A percentile compares a stretch with the other conserved stretches of the same genome.
Evolutionary conservation across 345 rosid genomes (phyloP).

Genomic region (Aquilaria sinensis): DNA sequence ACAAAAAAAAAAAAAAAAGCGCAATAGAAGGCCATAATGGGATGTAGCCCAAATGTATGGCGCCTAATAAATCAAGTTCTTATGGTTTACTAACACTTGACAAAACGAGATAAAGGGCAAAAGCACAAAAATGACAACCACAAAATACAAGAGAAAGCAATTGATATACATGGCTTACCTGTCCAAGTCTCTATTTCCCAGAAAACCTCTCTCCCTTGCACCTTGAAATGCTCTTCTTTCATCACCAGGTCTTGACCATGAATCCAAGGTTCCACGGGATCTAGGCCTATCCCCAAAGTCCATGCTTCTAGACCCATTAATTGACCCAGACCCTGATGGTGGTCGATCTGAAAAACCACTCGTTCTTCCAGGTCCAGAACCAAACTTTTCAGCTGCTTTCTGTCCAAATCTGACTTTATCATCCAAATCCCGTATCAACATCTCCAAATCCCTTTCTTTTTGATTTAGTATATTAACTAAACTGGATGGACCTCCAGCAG

Average conservation of each 20-base stretch:
- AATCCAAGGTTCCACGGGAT: conserved; percentile 70
- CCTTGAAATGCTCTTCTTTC: conserved; percentile 77
- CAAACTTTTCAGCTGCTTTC: conserved; percentile 66
- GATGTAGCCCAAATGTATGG: no score
- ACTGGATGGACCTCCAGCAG: conserved; percentile 27
- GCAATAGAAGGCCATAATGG: no score
- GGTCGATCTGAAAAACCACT: conserved; percentile 65
- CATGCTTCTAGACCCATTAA: conserved; percentile 56
- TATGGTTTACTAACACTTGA: no score
- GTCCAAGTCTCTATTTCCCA: conserved; percentile 58
- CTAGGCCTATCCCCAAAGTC: conserved; percentile 75
- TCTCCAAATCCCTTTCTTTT: conserved; percentile 70
- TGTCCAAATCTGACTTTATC: conserved; percentile 76
- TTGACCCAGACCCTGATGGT: conserved; percentile 70
- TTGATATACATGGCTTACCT: conserved; percentile 38
- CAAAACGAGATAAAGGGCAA: background rate
- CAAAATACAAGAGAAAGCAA: conserved; percentile 3
- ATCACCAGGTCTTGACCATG: conserved; percentile 59
- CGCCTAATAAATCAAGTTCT: no score
- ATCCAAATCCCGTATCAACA: conserved; percentile 57
- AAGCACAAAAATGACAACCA: background rate
- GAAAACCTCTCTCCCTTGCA: conserved; percentile 79
- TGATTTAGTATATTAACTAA: conserved; percentile 32
- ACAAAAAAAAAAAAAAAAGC: no score
- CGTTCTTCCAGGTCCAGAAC: conserved; percentile 71